Evolutionary conservation across 768 basidiomycete genomes (phyloP).

Genomic region (Boletus huronensis): DNA sequence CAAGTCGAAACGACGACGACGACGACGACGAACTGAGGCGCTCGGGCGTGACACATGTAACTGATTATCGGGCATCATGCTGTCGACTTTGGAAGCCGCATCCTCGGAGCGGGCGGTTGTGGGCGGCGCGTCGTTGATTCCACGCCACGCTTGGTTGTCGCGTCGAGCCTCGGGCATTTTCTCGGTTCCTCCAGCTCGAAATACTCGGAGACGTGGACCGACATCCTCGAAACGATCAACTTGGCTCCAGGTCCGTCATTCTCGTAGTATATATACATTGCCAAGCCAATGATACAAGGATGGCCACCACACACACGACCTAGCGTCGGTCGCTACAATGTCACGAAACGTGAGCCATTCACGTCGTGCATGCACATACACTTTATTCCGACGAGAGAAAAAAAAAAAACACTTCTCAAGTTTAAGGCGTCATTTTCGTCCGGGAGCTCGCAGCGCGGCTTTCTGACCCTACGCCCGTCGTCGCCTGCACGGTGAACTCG

Average conservation of each 20-base stretch:
- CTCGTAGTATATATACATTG: background rate
- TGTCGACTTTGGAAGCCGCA: background rate
- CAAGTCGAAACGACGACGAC: background rate
- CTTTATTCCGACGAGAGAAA: no score
- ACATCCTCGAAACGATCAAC: slow-evolving; percentile 24
- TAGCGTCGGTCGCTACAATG: slow-evolving; percentile 18
- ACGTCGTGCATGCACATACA: background rate
- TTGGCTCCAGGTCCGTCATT: slow-evolving; percentile 17
- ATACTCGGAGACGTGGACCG: slow-evolving; percentile 3
- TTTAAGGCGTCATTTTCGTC: slow-evolving; percentile 29
- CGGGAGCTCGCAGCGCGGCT: slow-evolving; percentile 29
- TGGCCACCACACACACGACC: background rate
- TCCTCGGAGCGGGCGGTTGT: slow-evolving; percentile 11
- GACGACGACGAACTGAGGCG: background rate
- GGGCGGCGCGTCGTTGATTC: no score
- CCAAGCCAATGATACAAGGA: background rate
- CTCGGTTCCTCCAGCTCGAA: slow-evolving; percentile 6
- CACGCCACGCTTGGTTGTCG: slow-evolving; percentile 23
- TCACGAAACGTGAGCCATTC: slow-evolving; percentile 22
- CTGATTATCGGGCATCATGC: no score
- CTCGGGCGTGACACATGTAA: no score
- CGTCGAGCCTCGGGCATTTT: slow-evolving; percentile 29
- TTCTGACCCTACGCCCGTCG: slow-evolving; percentile 18
- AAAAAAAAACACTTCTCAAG: slow-evolving; percentile 7
- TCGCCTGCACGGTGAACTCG: slow-evolving; percentile 28